A percentile compares a stretch with the other conserved stretches of the same genome.
These are phyloP conservation scores for Torulaspora gathmanii DNA, from an alignment of 805 yeast species.

Conservation along the genomic window DNA sequence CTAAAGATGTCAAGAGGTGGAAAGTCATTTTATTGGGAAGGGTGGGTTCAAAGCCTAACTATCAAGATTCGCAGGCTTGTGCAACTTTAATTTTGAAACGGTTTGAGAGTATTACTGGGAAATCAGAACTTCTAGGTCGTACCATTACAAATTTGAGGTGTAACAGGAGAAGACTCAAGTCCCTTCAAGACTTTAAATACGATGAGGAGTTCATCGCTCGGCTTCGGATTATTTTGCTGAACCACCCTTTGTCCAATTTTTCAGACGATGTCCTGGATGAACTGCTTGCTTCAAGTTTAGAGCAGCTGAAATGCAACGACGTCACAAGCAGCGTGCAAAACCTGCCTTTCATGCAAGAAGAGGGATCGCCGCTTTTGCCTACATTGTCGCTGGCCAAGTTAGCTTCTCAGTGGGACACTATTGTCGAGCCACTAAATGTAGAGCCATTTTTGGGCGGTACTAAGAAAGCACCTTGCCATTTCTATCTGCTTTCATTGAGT, in stretches of 20 bases:
- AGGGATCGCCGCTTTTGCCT: slow-evolving; percentile 10
- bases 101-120: slow-evolving; percentile 16
- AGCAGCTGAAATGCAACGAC: slow-evolving; percentile 1
- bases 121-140: slow-evolving; percentile 14
- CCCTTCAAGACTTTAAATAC: slow-evolving; percentile 15
- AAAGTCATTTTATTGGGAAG: slow-evolving; percentile 26
- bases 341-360: not conserved
- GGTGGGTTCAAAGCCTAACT: slow-evolving; percentile 23
- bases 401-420: slow-evolving; percentile 17
- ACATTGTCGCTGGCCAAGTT: slow-evolving; percentile 18
- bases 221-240: slow-evolving; percentile 14
- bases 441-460: slow-evolving; percentile 10
- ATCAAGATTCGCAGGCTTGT: slow-evolving; percentile 19
- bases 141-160: slow-evolving; percentile 15
- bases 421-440: slow-evolving; percentile 16
- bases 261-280: slow-evolving; percentile 10
- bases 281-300: slow-evolving; percentile 9
- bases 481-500: slow-evolving; percentile 13
- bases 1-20: slow-evolving; percentile 30
- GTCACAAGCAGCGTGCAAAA: not conserved
- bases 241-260: slow-evolving; percentile 9
- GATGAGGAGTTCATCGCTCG: slow-evolving; percentile 12
- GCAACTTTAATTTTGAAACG: slow-evolving; percentile 24
- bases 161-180: slow-evolving; percentile 16
- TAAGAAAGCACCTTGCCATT: slow-evolving; percentile 2